Evolutionary conservation across 805 yeast species (phyloP), one percentile per base, ranked within the genome.

Genomic region (Candida coquimbonensis): DNA sequence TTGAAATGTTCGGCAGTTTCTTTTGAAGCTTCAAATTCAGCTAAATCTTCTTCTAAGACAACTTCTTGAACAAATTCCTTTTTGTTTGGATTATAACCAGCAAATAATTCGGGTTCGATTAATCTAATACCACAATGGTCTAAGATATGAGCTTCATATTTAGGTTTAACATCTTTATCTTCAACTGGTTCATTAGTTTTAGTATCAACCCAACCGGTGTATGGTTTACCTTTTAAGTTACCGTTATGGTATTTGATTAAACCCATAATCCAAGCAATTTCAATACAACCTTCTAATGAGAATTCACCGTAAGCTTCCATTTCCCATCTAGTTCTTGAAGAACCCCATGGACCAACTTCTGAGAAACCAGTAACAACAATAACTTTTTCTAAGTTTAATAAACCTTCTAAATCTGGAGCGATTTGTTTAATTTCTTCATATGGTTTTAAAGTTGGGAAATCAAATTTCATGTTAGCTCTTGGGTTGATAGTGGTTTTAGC

Each of bases 241-340:
- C 96, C 98, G 56, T 87, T 87, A 73, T 87, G 93, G 73, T 93
- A 93, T 71, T 87, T 88, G 72, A 93, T 90, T 64, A 86, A 78
- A 56, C 97, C 97, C 98, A 93, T 93, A 59, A 93, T 90, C 97
- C 98, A 93, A 42, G 99, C 98, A 96, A 93, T 90, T 73, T 93
- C 99, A 63, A 93, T 84, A 63, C 96, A 85, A 62, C 99, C 99
- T 71, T 93, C 99, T 58, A 93, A 73, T 9, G 97, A 90, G 70
- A 93, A 93, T 63, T 86, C 88, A 61, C 99, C 99, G 50, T 67
- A 56, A 39, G 97, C 87, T 73, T 93, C 99, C 96, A 93, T 93
- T 70, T 93, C 98, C 99, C 99, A 93, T 77, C 99, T 81, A 47
- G 99, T 93, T 78, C 98, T 86, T 35, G 99, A 72, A 66, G 90